A percentile compares a stretch with the other conserved stretches of the same genome.
Conservation (phyloP, 345 rosid species). For the Passiflora organensis region DNA sequence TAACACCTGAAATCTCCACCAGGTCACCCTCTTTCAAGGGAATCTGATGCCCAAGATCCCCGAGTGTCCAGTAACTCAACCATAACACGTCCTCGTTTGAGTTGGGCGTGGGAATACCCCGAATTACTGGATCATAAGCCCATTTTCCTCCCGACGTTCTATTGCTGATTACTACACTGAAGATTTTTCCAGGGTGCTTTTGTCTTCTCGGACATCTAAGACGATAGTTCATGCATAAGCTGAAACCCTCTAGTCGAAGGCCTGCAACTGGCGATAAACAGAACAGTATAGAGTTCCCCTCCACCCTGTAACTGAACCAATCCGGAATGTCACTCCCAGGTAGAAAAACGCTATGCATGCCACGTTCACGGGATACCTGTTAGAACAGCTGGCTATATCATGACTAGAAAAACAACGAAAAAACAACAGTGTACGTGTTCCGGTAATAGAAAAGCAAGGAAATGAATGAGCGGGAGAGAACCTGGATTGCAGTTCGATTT, state of each 20-base stretch:
- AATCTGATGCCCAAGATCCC: not conserved
- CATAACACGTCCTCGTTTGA: constrained; percentile 4
- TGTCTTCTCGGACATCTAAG: not conserved
- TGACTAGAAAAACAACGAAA: not conserved
- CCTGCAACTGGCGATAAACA: not conserved
- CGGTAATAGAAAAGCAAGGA: not conserved
- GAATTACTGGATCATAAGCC: constrained; percentile 12
- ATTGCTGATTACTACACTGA: constrained; percentile 2
- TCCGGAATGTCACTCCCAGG: constrained; percentile 16
- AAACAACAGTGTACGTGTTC: too few species aligned
- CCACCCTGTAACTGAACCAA: constrained; percentile 9
- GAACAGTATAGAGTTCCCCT: constrained; percentile 5
- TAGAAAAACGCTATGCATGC: constrained; percentile 17
- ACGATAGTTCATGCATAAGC: constrained; percentile 1
- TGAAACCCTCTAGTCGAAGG: constrained; percentile 5
- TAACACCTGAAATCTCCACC: constrained; percentile 1
- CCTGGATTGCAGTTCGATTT: constrained; percentile 13
- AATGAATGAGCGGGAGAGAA: not conserved
- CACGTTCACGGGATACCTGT: constrained; percentile 17
- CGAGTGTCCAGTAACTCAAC: constrained; percentile 16
- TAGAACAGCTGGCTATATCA: not conserved
- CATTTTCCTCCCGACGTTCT: constrained; percentile 3
- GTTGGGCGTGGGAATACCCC: constrained; percentile 10
- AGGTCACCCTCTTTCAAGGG: constrained; percentile 4
- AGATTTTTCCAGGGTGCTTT: not conserved